Evolutionary conservation across 768 basidiomycete genomes (phyloP).

Genomic region (Serendipita indica): DNA sequence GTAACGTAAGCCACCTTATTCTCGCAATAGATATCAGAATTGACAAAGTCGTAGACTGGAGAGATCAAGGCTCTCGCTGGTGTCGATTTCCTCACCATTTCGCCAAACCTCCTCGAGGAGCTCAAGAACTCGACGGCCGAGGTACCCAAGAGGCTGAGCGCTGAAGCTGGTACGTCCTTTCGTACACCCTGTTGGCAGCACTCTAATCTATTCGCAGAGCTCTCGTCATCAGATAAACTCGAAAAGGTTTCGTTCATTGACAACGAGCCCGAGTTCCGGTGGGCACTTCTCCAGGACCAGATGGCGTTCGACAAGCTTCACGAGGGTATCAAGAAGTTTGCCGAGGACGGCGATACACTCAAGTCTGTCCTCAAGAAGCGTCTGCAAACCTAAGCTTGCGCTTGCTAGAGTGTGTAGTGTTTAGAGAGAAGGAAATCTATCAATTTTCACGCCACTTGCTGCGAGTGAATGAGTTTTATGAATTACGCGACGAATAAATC

Average conservation of each 20-base stretch:
- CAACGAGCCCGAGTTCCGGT: slow-evolving; percentile 93
- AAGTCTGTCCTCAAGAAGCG: slow-evolving; percentile 60
- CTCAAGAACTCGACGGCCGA: slow-evolving; percentile 64
- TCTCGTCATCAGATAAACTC: slow-evolving; percentile 31
- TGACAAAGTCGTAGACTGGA: slow-evolving; percentile 45
- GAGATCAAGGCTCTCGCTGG: slow-evolving; percentile 94
- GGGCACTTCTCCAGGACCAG: slow-evolving; percentile 77
- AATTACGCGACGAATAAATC: neutral
- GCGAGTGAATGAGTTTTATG: neutral
- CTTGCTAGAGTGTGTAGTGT: too few species aligned
- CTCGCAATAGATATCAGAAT: neutral
- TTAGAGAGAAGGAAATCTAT: neutral
- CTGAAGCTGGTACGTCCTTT: slow-evolving; percentile 35
- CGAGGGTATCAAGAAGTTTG: slow-evolving; percentile 97
- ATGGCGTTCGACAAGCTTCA: slow-evolving; percentile 99
- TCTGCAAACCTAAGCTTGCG: slow-evolving; percentile 20
- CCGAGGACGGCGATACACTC: slow-evolving; percentile 83
- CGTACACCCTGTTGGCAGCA: slow-evolving; percentile 16
- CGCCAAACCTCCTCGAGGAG: slow-evolving; percentile 81
- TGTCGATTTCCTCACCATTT: slow-evolving; percentile 94
- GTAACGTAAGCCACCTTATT: slow-evolving; percentile 51
- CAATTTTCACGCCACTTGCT: neutral
- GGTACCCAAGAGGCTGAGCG: slow-evolving; percentile 76
- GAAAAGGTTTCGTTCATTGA: slow-evolving; percentile 74
- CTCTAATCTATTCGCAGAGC: neutral